phyloP scores from a whole-genome alignment of 495 filamentous ascomycete genomes.

The Corynascus novoguineensis region DNA sequence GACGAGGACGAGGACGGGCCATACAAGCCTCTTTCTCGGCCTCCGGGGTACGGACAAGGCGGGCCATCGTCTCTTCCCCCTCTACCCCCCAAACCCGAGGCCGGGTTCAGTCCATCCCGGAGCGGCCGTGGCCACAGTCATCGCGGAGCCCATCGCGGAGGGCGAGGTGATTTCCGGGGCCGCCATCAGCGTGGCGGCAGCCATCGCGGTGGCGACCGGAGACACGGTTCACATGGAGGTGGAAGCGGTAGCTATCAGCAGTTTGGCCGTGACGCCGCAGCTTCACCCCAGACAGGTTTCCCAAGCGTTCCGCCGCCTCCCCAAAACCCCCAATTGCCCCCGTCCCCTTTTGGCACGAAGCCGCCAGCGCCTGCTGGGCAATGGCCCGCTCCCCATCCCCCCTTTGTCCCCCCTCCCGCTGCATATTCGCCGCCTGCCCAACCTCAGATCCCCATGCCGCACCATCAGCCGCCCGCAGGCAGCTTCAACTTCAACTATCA shows the following conservation, averaged over 20 bases:
- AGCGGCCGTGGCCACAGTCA: slow-evolving; percentile 16
- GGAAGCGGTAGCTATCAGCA: slow-evolving; percentile 6
- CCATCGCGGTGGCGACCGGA: slow-evolving; percentile 27
- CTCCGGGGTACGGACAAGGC: slow-evolving; percentile 47
- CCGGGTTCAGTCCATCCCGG: slow-evolving; percentile 14
- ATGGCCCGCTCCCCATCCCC: slow-evolving; percentile 8
- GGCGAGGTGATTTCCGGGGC: slow-evolving; percentile 33
- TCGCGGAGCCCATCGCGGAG: slow-evolving; percentile 38
- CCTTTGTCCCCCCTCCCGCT: slow-evolving; percentile 9
- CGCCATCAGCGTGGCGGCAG: slow-evolving; percentile 25
- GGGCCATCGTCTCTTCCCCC: slow-evolving; percentile 37
- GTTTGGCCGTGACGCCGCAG: slow-evolving; percentile 4
- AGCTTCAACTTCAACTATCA: slow-evolving; percentile 20
- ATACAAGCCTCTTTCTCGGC: slow-evolving; percentile 65
- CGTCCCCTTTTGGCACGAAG: slow-evolving; percentile 13
- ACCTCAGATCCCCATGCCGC: slow-evolving; percentile 9
- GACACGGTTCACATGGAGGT: slow-evolving; percentile 15
- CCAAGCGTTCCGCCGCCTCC: slow-evolving; percentile 6
- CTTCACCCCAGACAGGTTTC: slow-evolving; percentile 9
- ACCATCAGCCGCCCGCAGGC: slow-evolving; percentile 13
- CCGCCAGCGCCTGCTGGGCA: slow-evolving; percentile 13
- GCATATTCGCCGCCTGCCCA: slow-evolving; percentile 11
- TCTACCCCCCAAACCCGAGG: slow-evolving; percentile 31
- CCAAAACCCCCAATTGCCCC: slow-evolving; percentile 16
- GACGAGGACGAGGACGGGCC: slow-evolving; percentile 63